phyloP scores from a whole-genome alignment of 192 early-diverging fungal genomes.

The Lobosporangium transversale region DNA sequence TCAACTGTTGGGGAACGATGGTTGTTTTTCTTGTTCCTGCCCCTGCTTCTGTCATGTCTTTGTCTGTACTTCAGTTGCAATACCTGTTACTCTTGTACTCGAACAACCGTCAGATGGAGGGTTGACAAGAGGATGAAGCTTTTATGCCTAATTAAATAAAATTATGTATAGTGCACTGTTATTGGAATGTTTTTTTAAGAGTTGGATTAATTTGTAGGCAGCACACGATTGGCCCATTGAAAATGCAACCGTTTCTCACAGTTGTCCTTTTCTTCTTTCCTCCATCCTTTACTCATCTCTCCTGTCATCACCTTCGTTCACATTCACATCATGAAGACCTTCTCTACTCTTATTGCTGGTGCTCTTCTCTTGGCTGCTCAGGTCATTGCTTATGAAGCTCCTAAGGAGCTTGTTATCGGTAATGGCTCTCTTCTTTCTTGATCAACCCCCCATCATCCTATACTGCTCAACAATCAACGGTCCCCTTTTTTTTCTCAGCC shows the following conservation, averaged over 20 bases:
- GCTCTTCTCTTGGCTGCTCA: conserved; percentile 41
- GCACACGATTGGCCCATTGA: background rate
- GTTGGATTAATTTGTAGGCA: too few species aligned
- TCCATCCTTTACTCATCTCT: background rate
- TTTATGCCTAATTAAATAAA: too few species aligned
- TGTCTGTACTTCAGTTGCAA: too few species aligned
- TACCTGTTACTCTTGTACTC: too few species aligned
- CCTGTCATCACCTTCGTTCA: conserved; percentile 20
- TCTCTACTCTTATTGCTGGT: conserved; percentile 35
- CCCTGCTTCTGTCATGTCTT: too few species aligned
- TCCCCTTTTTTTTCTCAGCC: background rate
- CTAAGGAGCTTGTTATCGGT: conserved; percentile 32
- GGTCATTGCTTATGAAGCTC: conserved; percentile 44
- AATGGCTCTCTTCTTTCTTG: background rate
- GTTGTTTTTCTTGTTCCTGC: too few species aligned
- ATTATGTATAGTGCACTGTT: too few species aligned
- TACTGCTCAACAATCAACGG: background rate
- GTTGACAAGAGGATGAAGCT: too few species aligned
- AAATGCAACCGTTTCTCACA: background rate
- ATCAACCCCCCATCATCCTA: background rate
- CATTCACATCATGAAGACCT: conserved; percentile 36
- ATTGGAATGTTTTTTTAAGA: too few species aligned
- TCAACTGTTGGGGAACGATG: too few species aligned
- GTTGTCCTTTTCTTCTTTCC: background rate
- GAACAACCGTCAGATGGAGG: too few species aligned